Percentiles rank a stretch among this genome's conserved stretches.
phyloP scores from a whole-genome alignment of 805 yeast genomes.

The Kuraishia cidri region DNA sequence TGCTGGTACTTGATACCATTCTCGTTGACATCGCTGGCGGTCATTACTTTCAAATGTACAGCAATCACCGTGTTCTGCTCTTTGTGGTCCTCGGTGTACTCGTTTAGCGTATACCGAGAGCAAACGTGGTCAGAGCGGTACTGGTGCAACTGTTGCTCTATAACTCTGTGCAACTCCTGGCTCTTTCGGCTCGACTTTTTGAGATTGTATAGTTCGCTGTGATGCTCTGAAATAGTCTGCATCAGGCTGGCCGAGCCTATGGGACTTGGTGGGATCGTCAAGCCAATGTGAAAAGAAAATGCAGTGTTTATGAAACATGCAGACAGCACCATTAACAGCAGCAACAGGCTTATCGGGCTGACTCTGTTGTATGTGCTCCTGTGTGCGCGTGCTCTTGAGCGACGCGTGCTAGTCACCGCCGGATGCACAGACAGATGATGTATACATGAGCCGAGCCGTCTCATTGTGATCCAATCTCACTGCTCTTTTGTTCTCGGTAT shows the following conservation, averaged over 20 bases:
- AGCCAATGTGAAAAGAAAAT: no score
- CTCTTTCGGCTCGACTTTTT: background rate
- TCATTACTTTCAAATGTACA: background rate
- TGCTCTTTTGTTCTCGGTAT: no score
- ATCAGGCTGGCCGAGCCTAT: background rate
- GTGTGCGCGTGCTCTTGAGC: no score
- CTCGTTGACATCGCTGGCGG: constrained; percentile 3
- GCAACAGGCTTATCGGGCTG: background rate
- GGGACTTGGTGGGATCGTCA: constrained; percentile 1
- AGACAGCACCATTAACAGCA: background rate
- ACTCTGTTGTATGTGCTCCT: no score
- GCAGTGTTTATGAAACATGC: no score
- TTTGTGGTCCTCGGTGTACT: constrained; percentile 1
- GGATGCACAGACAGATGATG: no score
- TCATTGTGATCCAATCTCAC: no score
- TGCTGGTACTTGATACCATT: constrained; percentile 11
- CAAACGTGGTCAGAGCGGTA: background rate
- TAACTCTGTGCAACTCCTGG: background rate
- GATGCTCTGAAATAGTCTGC: background rate
- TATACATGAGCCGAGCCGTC: no score
- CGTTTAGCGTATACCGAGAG: constrained; percentile 1
- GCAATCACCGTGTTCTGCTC: constrained; percentile 1
- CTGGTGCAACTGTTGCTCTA: background rate
- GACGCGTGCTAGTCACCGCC: no score
- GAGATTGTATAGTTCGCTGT: background rate